phyloP scores from a whole-genome alignment of 805 yeast species.

The Millerozyma miso region DNA sequence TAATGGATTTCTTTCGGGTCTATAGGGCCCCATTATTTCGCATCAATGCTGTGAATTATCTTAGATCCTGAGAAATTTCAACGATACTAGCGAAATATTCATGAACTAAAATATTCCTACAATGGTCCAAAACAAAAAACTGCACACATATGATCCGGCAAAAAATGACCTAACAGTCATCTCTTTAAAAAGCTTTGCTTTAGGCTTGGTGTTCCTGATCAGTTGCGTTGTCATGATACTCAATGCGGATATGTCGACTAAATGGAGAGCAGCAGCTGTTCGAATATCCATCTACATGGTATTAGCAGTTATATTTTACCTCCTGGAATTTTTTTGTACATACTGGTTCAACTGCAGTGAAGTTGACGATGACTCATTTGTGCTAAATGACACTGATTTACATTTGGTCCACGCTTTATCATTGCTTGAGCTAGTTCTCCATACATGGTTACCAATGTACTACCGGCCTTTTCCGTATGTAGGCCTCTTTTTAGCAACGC shows the following conservation, averaged over 20 bases:
- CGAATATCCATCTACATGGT: slow-evolving; percentile 41
- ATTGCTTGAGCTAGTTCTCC: slow-evolving; percentile 11
- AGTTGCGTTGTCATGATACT: slow-evolving; percentile 6
- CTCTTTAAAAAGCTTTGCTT: slow-evolving; percentile 25
- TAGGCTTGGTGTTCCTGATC: slow-evolving; percentile 24
- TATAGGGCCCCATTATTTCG: slow-evolving; percentile 7
- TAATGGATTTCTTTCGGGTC: slow-evolving; percentile 14
- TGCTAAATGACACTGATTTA: slow-evolving; percentile 29
- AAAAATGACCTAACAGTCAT: slow-evolving; percentile 28
- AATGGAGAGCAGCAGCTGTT: not conserved
- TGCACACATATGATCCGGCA: slow-evolving; percentile 17
- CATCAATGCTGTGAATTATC: not conserved
- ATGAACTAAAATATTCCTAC: not conserved
- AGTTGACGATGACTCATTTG: slow-evolving; percentile 58
- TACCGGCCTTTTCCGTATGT: not conserved
- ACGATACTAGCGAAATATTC: not conserved
- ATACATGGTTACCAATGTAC: not conserved
- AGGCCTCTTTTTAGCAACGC: slow-evolving; percentile 47
- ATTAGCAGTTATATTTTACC: slow-evolving; percentile 62
- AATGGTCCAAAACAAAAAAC: not conserved
- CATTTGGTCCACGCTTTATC: slow-evolving; percentile 18
- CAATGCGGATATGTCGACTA: not conserved
- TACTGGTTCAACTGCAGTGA: slow-evolving; percentile 66
- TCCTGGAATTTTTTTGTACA: slow-evolving; percentile 77
- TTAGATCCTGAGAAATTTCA: not conserved